Percentiles rank a stretch among this genome's conserved stretches.
Conservation (phyloP, 1,139 yeast species). For the Magnusiomyces sp. region DNA sequence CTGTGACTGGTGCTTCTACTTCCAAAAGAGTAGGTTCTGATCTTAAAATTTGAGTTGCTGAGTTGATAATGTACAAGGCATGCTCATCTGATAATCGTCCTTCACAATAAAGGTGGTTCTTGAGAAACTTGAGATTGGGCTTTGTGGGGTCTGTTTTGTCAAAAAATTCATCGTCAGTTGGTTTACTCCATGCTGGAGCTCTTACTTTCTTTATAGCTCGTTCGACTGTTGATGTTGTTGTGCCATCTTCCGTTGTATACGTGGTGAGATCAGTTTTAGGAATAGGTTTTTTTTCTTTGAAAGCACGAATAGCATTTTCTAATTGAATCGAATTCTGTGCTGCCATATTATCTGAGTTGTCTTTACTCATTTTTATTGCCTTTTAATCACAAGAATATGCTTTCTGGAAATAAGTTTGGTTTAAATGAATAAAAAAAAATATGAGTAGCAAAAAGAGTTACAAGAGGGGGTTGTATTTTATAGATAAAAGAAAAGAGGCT, state of each 20-base stretch:
- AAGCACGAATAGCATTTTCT: slow-evolving; percentile 69
- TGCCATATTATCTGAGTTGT: slow-evolving; percentile 9
- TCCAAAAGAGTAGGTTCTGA: slow-evolving; percentile 71
- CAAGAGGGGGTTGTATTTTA: too few relatives aligned
- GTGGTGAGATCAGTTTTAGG: slow-evolving; percentile 42
- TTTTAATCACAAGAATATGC: too few relatives aligned
- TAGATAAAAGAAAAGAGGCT: too few relatives aligned
- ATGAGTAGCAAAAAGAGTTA: too few relatives aligned
- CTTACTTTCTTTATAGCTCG: slow-evolving; percentile 57
- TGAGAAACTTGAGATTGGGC: slow-evolving; percentile 66
- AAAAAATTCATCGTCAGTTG: slow-evolving; percentile 64
- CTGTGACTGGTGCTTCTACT: slow-evolving; percentile 90
- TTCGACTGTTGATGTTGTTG: slow-evolving; percentile 52
- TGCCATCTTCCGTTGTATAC: slow-evolving; percentile 65
- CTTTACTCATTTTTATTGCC: too few relatives aligned
- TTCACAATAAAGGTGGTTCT: slow-evolving; percentile 67
- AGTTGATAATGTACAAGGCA: slow-evolving; percentile 55
- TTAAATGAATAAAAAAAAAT: too few relatives aligned
- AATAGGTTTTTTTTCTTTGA: slow-evolving; percentile 43
- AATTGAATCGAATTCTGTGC: slow-evolving; percentile 17
- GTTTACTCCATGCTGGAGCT: slow-evolving; percentile 61
- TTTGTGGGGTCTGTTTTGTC: slow-evolving; percentile 40
- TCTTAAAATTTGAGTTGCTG: slow-evolving; percentile 60
- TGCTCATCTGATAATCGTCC: slow-evolving; percentile 73
- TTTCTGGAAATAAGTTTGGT: too few relatives aligned